Conservation (phyloP, 1,284 basidiomycete species). For the Farysia itapuensis region DNA sequence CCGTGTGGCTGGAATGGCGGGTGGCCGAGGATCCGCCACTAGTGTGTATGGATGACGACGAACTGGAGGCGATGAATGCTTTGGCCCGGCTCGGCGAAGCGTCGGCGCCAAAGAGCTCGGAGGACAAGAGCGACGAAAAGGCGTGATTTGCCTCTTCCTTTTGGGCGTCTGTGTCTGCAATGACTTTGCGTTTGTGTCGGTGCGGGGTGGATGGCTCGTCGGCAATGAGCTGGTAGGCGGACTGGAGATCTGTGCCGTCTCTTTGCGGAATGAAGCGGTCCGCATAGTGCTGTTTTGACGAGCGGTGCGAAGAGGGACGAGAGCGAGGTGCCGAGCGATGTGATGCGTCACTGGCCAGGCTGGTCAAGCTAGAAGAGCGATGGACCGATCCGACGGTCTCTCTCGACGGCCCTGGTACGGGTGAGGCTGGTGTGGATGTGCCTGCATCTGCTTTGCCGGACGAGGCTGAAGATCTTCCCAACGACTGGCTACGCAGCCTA, state of each 20-base stretch:
- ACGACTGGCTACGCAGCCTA: constrained; percentile 41
- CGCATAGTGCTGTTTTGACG: constrained; percentile 29
- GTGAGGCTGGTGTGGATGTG: constrained; percentile 10
- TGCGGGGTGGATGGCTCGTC: constrained; percentile 56
- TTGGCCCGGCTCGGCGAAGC: constrained; percentile 7
- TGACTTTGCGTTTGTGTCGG: constrained; percentile 47
- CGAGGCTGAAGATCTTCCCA: constrained; percentile 28
- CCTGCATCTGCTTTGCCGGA: constrained; percentile 20
- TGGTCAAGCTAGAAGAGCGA: constrained; percentile 35
- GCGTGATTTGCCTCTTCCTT: constrained; percentile 62
- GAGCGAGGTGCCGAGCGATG: too few species aligned
- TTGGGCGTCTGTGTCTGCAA: constrained; percentile 50
- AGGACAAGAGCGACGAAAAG: constrained; percentile 64
- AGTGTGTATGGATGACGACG: constrained; percentile 28
- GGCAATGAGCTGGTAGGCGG: constrained; percentile 63
- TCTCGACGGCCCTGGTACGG: constrained; percentile 20
- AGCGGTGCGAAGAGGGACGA: too few species aligned
- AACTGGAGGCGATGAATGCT: constrained; percentile 28
- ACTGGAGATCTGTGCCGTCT: constrained; percentile 63
- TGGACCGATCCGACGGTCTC: constrained; percentile 10
- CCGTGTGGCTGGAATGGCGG: constrained; percentile 25
- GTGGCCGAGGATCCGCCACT: constrained; percentile 34
- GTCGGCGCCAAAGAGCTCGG: constrained; percentile 63
- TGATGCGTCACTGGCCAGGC: too few species aligned
- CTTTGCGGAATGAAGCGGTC: constrained; percentile 64